Evolutionary conservation across 1,284 basidiomycete species (phyloP), one percentile per base, ranked within the genome.

Genomic region (Pterulicium gracile): DNA sequence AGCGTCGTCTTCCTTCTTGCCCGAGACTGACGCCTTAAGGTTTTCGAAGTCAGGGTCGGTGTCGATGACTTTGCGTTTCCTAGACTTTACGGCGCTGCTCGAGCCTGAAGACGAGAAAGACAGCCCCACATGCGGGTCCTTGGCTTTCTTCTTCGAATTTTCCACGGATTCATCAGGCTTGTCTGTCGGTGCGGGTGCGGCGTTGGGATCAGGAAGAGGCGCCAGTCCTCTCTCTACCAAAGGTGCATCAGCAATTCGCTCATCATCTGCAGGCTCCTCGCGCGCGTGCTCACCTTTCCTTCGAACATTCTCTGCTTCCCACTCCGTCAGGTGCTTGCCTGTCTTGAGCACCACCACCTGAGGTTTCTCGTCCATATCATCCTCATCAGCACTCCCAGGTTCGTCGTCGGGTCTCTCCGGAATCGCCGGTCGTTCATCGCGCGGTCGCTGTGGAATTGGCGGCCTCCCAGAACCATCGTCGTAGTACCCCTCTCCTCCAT

Each of bases 261-360:
- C 46, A 36, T 19, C n/a, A 49, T 35, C 18, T 23, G 18, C 27
- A n/a, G 17, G n/a, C 34, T n/a, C n/a, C n/a, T 47, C 24, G 46
- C 15, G 39, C 46, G 12, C 43, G 17, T 18, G 64, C 72, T 43
- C 57, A 89, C 89, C 85, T 71, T 74, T 77, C 44, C 86, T 73
- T 47, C 75, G 71, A 56, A 88, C 75, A 54, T 86, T 81, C 68
- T 87, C 84, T 2, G 73, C 88, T 56, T 93, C 85, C 44, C 73
- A 63, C 50, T 73, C 79, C 2, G 72, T 79, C 43, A 93, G 66
- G 64, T 93, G 90, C 57, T 88, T 90, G 21, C 89, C 89, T 55
- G 84, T 77, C 57, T 75, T 87, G 53, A 93, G 60, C 5, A 93
- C 89, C 1, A 93, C 86, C 2, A 93, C 78, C 59, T 88, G 85